A percentile compares a stretch with the other conserved stretches of the same genome.
These are phyloP conservation scores for Fusarium proliferatum DNA, from an alignment of 2,329 filamentous ascomycete genomes.

Conservation along the genomic window DNA sequence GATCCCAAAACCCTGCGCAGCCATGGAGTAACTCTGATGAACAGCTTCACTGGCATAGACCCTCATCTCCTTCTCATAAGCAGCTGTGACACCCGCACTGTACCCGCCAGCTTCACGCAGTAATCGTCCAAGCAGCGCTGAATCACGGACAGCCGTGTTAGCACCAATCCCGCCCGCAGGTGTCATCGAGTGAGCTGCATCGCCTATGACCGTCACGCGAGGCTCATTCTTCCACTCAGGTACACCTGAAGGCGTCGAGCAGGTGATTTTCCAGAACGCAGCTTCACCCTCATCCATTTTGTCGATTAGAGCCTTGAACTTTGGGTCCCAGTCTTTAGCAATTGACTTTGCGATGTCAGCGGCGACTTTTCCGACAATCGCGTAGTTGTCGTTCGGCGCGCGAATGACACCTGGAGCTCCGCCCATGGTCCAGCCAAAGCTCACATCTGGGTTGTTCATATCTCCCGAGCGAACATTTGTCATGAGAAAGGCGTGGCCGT, in stretches of 20 bases:
- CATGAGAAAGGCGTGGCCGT: conserved; percentile 65
- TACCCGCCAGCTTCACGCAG: conserved; percentile 65
- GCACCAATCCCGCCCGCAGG: conserved; percentile 67
- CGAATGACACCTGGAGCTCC: conserved; percentile 67
- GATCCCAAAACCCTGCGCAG: conserved; percentile 56
- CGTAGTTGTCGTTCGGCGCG: conserved; percentile 69
- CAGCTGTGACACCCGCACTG: conserved; percentile 63
- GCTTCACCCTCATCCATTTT: conserved; percentile 67
- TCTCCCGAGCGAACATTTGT: conserved; percentile 72
- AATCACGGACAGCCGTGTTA: conserved; percentile 67
- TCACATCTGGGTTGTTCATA: conserved; percentile 65
- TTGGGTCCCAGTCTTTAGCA: conserved; percentile 65
- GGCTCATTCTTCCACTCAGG: conserved; percentile 69
- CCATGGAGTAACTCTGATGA: conserved; percentile 62
- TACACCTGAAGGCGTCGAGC: conserved; percentile 68
- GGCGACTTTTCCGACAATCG: conserved; percentile 66
- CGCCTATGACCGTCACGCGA: conserved; percentile 68
- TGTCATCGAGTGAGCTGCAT: conserved; percentile 69
- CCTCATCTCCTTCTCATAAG: conserved; percentile 72
- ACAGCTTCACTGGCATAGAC: conserved; percentile 69
- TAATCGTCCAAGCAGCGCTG: conserved; percentile 64
- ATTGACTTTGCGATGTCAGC: conserved; percentile 68
- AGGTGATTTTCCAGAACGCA: conserved; percentile 75
- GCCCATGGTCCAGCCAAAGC: conserved; percentile 74
- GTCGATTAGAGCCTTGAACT: conserved; percentile 67